A percentile compares a stretch with the other conserved stretches of the same genome.
Evolutionary conservation across 2,329 filamentous ascomycete species (phyloP).

Genomic region (Ophiostoma perfectum): DNA sequence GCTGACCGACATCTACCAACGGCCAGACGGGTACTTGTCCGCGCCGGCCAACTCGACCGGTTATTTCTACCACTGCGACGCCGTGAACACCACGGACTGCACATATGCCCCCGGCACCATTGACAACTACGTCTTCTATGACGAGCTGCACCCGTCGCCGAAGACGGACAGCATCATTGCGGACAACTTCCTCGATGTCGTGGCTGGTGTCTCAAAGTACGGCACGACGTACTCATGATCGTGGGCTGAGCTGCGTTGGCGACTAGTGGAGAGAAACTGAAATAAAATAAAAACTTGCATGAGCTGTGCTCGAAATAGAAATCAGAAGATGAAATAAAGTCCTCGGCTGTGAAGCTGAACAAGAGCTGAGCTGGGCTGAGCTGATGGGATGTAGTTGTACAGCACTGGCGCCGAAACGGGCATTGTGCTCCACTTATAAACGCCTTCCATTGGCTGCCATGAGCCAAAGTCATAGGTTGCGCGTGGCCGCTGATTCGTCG

Average conservation of each 20-base stretch:
- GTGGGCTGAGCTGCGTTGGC: too few species aligned
- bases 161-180: conserved; percentile 39
- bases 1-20: conserved; percentile 58
- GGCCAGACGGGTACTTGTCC: conserved; percentile 57
- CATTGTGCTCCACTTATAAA: not conserved
- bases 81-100: conserved; percentile 34
- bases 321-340: not conserved
- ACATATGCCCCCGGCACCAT: conserved; percentile 37
- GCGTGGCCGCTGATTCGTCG: conserved; percentile 1
- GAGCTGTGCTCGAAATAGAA: not conserved
- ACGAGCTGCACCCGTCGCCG: conserved; percentile 66
- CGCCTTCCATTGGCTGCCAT: not conserved
- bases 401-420: too few species aligned
- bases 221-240: conserved; percentile 28
- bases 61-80: conserved; percentile 50
- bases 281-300: not conserved
- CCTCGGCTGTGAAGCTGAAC: not conserved
- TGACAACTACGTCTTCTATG: conserved; percentile 65
- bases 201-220: conserved; percentile 37
- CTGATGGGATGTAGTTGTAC: not conserved
- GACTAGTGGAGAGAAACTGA: not conserved
- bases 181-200: conserved; percentile 38
- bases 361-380: not conserved
- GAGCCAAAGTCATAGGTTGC: not conserved
- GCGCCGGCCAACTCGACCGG: conserved; percentile 58